Base-by-base conservation (phyloP, 768 basidiomycete genomes). In the Filobasidium wieringae region DNA sequence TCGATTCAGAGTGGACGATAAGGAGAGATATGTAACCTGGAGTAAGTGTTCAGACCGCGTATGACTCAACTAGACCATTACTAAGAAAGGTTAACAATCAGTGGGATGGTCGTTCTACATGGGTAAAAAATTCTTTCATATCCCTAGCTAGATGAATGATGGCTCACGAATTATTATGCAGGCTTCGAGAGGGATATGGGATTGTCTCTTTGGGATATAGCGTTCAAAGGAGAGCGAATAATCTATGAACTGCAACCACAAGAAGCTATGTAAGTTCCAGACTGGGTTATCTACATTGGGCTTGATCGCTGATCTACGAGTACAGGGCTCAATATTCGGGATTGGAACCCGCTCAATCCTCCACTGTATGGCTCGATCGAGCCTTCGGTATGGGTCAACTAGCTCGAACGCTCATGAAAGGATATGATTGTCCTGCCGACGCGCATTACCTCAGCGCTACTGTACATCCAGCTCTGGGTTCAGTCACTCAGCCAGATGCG, bases 151-250 rank as follows among this genome's bases (percentile, higher is more conserved):
- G n/a, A n/a, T n/a, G n/a, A n/a, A n/a, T n/a, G n/a, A n/a, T n/a
- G n/a, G n/a, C n/a, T n/a, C n/a, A n/a, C n/a, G n/a, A n/a, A n/a
- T n/a, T n/a, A n/a, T n/a, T n/a, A n/a, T n/a, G n/a, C n/a, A n/a
- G 79, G 80, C 51, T 84, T 84, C 65, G 81, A 82, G 55, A 69
- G 82, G 29, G 84, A 84, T 64, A 84, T 84, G 82, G 84, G 63
- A 14, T 32, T 66, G 30, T 54, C 60, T 22, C 53, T 67, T 31
- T 63, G 62, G 58, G 58, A 64, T 37, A 68, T 69, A 49, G 74
- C 78, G 4, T 81, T 84, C 74, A 72, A 75, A 36, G 77, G 77
- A 12, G 82, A 82, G 65, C 70, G 83, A 33, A 79, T 85, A 40
- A 77, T 84, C 39, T 85, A 84, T 62, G 80, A 83, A 73, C 77